Evolutionary conservation across 2,329 filamentous ascomycete genomes (phyloP).

Genomic region (Aspergillus carbonarius): DNA sequence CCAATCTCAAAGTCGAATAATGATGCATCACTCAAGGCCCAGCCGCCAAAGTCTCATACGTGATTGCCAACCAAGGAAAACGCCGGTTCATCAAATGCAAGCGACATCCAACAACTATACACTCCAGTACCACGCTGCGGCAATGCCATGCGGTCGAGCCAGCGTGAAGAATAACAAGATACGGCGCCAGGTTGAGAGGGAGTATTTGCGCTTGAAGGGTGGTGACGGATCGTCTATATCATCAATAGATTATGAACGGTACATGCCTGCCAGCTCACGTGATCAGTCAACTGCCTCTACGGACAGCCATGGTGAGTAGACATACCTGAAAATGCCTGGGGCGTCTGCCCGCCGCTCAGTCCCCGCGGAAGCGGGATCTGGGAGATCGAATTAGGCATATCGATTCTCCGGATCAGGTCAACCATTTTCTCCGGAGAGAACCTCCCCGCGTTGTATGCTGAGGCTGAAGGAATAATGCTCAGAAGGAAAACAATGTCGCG

Average conservation of each 20-base stretch:
- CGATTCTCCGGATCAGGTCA: slow-evolving; percentile 66
- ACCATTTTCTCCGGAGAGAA: slow-evolving; percentile 73
- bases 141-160: slow-evolving; percentile 3
- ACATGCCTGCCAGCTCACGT: slow-evolving; percentile 6
- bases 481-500: slow-evolving; percentile 64
- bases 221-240: slow-evolving; percentile 7
- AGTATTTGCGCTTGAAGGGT: background rate
- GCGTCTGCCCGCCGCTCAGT: slow-evolving; percentile 25
- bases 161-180: slow-evolving; percentile 2
- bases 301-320: background rate
- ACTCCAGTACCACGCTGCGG: slow-evolving; percentile 11
- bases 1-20: background rate
- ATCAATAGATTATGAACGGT: slow-evolving; percentile 15
- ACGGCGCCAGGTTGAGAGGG: background rate
- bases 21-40: background rate
- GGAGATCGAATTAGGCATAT: slow-evolving; percentile 58
- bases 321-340: slow-evolving; percentile 38
- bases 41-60: background rate
- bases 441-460: slow-evolving; percentile 68
- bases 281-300: background rate
- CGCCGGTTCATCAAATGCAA: slow-evolving; percentile 24
- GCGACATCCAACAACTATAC: slow-evolving; percentile 14
- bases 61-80: slow-evolving; percentile 10
- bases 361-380: slow-evolving; percentile 41
- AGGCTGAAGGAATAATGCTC: slow-evolving; percentile 70